Conservation (phyloP, 768 basidiomycete genomes). For the Hysterangium stoloniferum region DNA sequence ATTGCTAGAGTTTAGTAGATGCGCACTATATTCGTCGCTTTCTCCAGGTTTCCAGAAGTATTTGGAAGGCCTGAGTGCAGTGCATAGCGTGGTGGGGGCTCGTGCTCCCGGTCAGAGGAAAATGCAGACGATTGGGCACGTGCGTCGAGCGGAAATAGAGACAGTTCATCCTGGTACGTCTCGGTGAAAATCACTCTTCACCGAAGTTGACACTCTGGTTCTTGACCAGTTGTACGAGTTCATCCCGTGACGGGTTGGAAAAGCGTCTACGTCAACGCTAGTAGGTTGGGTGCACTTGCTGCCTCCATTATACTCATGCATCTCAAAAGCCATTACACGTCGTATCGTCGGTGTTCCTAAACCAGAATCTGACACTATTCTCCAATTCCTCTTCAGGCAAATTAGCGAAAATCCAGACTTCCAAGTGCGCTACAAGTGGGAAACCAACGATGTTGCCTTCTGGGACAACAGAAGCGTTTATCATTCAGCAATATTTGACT, state of each 20-base stretch:
- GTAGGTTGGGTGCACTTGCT: constrained; percentile 27
- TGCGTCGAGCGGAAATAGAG: constrained; percentile 63
- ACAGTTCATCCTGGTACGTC: constrained; percentile 50
- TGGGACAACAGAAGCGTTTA: constrained; percentile 81
- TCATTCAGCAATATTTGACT: constrained; percentile 78
- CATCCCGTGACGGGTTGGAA: constrained; percentile 84
- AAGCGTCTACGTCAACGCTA: constrained; percentile 75
- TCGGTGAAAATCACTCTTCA: background rate
- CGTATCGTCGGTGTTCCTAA: constrained; percentile 75
- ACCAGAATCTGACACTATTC: constrained; percentile 68
- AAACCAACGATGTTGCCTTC: constrained; percentile 67
- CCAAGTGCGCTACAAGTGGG: constrained; percentile 75
- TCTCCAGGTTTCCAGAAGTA: constrained; percentile 70
- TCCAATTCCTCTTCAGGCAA: constrained; percentile 63
- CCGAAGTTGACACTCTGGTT: background rate
- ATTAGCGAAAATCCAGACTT: constrained; percentile 64
- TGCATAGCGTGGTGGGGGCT: constrained; percentile 71
- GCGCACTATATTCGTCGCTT: constrained; percentile 74
- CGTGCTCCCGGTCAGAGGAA: constrained; percentile 58
- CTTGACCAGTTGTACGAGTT: constrained; percentile 53
- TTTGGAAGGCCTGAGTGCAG: constrained; percentile 62
- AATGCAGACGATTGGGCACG: no score
- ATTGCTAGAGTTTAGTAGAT: constrained; percentile 31
- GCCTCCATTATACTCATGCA: background rate
- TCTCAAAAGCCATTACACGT: constrained; percentile 59